Base-by-base conservation (phyloP, 106 monocot genomes). In the Allium fistulosum region DNA sequence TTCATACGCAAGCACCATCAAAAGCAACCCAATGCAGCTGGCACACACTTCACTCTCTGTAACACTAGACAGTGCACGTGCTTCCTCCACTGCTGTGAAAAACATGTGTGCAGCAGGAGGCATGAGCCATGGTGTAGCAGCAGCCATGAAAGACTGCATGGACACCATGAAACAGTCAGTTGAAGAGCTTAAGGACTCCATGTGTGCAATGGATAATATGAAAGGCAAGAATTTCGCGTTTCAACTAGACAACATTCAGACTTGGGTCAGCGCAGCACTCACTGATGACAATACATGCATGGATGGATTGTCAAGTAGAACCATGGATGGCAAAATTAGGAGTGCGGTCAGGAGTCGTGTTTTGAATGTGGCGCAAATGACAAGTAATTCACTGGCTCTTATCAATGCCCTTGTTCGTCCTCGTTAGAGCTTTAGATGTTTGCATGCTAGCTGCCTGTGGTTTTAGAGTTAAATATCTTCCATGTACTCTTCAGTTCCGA, bases 181-280 rank as follows among this genome's bases (percentile, higher is more conserved):
- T 9, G 73, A 72, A 26, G 66, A 76, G 69, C 72, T 84, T 13
- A 65, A 69, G 9, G 28, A 57, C 27, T 79, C 79, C 13, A 51
- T 80, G 51, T 3, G 37, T 4, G 71, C 51, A 63, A 76, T 84
- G 76, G 58, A 46, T 0, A 27, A 49, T 4, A 55, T 80, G 5
- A 59, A 59, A 14, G 74, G 73, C 7, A 58, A 59, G 53, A 11
- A 73, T 17, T 2, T 70, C 10, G 17, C 46, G 46, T 22, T 76
- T 15, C 60, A 80, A 50, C 69, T 84, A 7, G 49, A 26, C 18
- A 64, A 80, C 65, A 59, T 80, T 15, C 71, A 80, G 72, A 84
- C 83, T 6, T 84, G 83, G 83, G 83, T 84, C 9, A 84, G 83
- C 63, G 73, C 83, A 9, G 83, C 83, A 10, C 27, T 84, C 10